Evolutionary conservation across 805 yeast genomes (phyloP).

Genomic region (Priceomyces haplophilus): DNA sequence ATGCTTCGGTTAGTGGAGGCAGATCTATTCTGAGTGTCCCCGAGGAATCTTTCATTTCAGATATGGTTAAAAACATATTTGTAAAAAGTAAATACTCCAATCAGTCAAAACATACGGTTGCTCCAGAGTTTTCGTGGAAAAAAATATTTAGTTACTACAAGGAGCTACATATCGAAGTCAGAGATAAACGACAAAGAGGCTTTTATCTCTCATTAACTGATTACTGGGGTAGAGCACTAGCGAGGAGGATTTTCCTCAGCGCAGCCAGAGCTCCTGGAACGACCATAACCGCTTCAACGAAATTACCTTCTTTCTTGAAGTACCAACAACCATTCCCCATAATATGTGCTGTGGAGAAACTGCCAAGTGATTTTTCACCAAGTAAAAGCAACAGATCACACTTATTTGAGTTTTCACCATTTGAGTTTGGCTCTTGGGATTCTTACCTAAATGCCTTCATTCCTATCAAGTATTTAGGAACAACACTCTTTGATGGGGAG

Average conservation of each 20-base stretch:
- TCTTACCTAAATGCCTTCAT: slow-evolving; percentile 43
- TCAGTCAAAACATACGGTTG: not conserved
- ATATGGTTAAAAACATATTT: slow-evolving; percentile 3
- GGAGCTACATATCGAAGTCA: slow-evolving; percentile 51
- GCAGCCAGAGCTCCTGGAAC: slow-evolving; percentile 31
- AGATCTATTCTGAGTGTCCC: not conserved
- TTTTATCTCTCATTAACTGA: slow-evolving; percentile 60
- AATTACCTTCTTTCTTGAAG: slow-evolving; percentile 33
- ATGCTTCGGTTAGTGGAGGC: not conserved
- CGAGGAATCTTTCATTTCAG: slow-evolving; percentile 3
- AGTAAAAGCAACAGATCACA: slow-evolving; percentile 32
- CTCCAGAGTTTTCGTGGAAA: slow-evolving; percentile 6
- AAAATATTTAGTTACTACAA: slow-evolving; percentile 46
- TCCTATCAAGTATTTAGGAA: slow-evolving; percentile 52
- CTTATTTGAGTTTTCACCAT: slow-evolving; percentile 59
- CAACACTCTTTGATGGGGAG: slow-evolving; percentile 43
- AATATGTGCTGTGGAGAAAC: slow-evolving; percentile 39
- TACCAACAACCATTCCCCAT: slow-evolving; percentile 50
- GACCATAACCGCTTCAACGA: slow-evolving; percentile 38
- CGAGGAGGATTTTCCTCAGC: slow-evolving; percentile 43
- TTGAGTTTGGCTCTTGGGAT: slow-evolving; percentile 71
- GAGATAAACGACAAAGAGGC: slow-evolving; percentile 51
- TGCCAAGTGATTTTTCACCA: slow-evolving; percentile 25
- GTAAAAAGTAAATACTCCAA: not conserved
- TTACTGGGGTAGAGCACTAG: slow-evolving; percentile 65